phyloP scores from a whole-genome alignment of 2,329 filamentous ascomycete species.

The Diaporthe destruens region DNA sequence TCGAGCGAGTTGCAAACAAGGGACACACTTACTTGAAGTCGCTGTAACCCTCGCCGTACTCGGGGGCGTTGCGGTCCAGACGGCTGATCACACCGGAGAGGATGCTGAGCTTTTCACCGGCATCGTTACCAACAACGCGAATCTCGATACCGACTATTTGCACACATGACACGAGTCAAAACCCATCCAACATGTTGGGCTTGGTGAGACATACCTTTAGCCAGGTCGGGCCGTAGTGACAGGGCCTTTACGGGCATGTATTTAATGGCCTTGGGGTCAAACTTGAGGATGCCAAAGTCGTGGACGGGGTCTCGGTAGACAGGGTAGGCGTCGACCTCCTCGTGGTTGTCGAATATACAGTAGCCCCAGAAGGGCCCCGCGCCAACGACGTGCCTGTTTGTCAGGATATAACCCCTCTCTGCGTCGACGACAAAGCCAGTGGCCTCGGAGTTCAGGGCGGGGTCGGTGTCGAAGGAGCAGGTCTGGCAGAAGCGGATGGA shows the following conservation, averaged over 20 bases:
- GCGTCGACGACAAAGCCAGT: constrained; percentile 98
- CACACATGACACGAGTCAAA: constrained; percentile 46
- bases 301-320: constrained; percentile 98
- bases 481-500: constrained; percentile 99
- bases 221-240: constrained; percentile 85
- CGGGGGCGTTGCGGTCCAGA: constrained; percentile 94
- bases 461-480: constrained; percentile 97
- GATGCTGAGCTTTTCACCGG: constrained; percentile 97
- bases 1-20: not conserved
- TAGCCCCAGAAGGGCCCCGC: constrained; percentile 98
- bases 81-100: constrained; percentile 97
- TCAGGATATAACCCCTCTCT: constrained; percentile 88
- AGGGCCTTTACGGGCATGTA: constrained; percentile 93
- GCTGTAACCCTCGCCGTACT: constrained; percentile 92
- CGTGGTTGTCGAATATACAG: constrained; percentile 98
- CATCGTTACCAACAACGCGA: constrained; percentile 97
- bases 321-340: constrained; percentile 94
- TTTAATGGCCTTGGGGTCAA: constrained; percentile 95
- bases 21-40: constrained; percentile 78
- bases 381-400: constrained; percentile 93
- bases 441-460: constrained; percentile 92
- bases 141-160: constrained; percentile 86
- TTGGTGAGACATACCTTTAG: constrained; percentile 65
- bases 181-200: constrained; percentile 31
- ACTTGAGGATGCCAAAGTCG: constrained; percentile 97